Evolutionary conservation across 2,329 filamentous ascomycete species (phyloP), one percentile per base, ranked within the genome.

Genomic region (Endoconidiophora laricicola): DNA sequence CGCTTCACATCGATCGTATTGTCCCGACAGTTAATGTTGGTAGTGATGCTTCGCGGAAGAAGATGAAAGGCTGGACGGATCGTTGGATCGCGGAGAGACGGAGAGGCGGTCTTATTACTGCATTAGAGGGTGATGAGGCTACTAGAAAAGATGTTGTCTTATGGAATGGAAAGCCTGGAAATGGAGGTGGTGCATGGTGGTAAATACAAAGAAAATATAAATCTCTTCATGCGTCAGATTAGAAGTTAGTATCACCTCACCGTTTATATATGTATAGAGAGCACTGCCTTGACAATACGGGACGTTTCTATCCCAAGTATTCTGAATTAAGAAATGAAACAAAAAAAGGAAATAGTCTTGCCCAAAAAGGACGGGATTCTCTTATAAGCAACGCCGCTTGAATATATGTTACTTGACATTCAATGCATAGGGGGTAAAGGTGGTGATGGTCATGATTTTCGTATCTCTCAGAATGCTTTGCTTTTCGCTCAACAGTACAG

Each of bases 21-120:
- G 82, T 98, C 14, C 91, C 91, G 0, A 98, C 91, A 0, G 91
- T 98, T 3, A 96, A 98, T 52, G 74, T 81, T 1, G 77, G 76
- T 1, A 79, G 71, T 58, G 76, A 78, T 53, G 62, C 66, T 49
- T 68, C 70, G 2, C 63, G 78, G 46, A 69, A 67, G 56, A 68
- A 74, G 54, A 81, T 81, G 78, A 80, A 76, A 64, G 67, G 60
- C 2, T 83, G 79, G 79, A 70, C 72, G 16, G 78, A 82, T 56
- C 66, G 73, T 44, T 82, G 78, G 78, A 58, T 76, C 54, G 62
- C 66, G 0, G 78, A 81, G 62, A 63, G 78, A 59, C 66, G 72
- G 54, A 69, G 67, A 56, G 73, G 73, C 5, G 78, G 78, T 0
- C 52, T 75, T 3, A 40, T 62, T 78, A 2, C 61, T 43, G 65